phyloP scores from a whole-genome alignment of 2,329 filamentous ascomycete species.

The Hypoxylon sp. region DNA sequence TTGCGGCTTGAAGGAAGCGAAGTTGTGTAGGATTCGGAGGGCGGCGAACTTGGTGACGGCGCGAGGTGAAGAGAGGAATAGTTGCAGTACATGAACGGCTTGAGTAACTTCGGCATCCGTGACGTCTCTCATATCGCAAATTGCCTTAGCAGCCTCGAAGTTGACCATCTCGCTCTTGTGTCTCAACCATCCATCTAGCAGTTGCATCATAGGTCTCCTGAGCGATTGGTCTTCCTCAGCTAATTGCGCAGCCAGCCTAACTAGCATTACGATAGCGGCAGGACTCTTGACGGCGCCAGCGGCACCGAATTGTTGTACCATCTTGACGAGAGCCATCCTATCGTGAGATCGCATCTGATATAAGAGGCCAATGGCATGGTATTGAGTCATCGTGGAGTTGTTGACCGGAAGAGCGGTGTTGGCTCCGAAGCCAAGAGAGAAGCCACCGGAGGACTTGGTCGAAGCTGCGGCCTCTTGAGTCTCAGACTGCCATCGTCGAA shows the following conservation, averaged over 20 bases:
- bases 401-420: constrained; percentile 83
- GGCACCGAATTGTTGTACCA: constrained; percentile 99
- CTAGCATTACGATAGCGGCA: constrained; percentile 91
- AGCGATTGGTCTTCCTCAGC: constrained; percentile 93
- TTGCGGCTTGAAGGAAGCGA: constrained; percentile 95
- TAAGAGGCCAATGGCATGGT: constrained; percentile 95
- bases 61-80: constrained; percentile 95
- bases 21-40: constrained; percentile 95
- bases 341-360: constrained; percentile 99
- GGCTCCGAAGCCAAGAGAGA: constrained; percentile 91
- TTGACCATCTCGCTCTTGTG: constrained; percentile 99
- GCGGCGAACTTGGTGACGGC: constrained; percentile 98
- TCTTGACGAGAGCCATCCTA: constrained; percentile 98
- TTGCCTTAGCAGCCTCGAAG: constrained; percentile 98
- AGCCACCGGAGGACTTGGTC: constrained; percentile 88
- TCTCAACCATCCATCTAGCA: constrained; percentile 95
- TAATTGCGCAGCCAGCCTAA: constrained; percentile 91
- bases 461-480: constrained; percentile 96
- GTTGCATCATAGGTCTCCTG: constrained; percentile 95
- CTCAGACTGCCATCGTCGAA: constrained; percentile 98
- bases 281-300: constrained; percentile 95
- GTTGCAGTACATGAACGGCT: constrained; percentile 93
- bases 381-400: constrained; percentile 98
- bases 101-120: constrained; percentile 92
- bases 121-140: constrained; percentile 94